Evolutionary conservation across 75 land plant genomes (phyloP).

Genomic region (Azolla pinnata): DNA sequence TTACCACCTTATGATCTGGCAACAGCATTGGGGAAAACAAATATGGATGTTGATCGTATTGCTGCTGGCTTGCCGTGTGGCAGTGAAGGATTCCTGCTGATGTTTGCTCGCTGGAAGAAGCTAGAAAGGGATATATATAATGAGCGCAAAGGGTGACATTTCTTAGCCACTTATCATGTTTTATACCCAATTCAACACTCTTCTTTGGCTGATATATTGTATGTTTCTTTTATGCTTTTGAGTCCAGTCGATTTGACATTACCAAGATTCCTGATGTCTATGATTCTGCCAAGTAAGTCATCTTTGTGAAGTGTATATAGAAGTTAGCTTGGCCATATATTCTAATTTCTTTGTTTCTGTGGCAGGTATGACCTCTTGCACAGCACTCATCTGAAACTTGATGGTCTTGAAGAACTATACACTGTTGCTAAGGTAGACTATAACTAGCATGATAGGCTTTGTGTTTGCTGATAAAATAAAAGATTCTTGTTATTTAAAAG

Average conservation of each 20-base stretch:
- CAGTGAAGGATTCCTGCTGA: slow-evolving; percentile 94
- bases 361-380: slow-evolving; percentile 90
- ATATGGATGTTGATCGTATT: slow-evolving; percentile 89
- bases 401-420: slow-evolving; percentile 85
- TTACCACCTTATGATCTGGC: slow-evolving; percentile 97
- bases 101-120: slow-evolving; percentile 99
- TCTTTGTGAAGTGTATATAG: neutral
- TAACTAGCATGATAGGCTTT: no score
- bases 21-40: slow-evolving; percentile 92
- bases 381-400: slow-evolving; percentile 88
- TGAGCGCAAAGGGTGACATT: slow-evolving; percentile 79
- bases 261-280: slow-evolving; percentile 98
- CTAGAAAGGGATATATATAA: slow-evolving; percentile 94
- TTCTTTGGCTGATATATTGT: slow-evolving; percentile 1
- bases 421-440: slow-evolving; percentile 95
- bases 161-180: neutral
- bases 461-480: no score
- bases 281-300: slow-evolving; percentile 93
- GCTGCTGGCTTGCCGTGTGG: slow-evolving; percentile 99
- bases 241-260: slow-evolving; percentile 84
- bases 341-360: neutral
- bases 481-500: no score
- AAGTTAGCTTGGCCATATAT: neutral
- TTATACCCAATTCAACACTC: neutral
- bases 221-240: slow-evolving; percentile 9